Evolutionary conservation across 805 yeast genomes (phyloP), one percentile per base, ranked within the genome.

Genomic region (Aciculoconidium aculeatum): DNA sequence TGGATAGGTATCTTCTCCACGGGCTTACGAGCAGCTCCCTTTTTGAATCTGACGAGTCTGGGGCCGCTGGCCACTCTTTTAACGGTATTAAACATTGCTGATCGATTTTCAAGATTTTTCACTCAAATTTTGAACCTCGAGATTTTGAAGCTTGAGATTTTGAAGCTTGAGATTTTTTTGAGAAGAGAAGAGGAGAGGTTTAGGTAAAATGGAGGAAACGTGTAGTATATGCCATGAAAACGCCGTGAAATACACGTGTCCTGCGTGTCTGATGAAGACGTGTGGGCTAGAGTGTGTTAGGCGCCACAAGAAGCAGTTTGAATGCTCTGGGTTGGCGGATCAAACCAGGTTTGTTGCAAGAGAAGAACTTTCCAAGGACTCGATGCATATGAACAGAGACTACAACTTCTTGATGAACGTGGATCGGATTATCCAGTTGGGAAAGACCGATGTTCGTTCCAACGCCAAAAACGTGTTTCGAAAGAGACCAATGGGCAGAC

Each of bases 281-380:
- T 88, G 96, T 49, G 75, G 82, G 0, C 48, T 83, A 5, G 65
- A 45, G 6, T 88, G 96, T 58, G 83, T 81, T 15, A 75, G 72
- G 36, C 49, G 65, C 13, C 96, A 88, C 47, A 86, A 86, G 52
- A 44, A 40, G 4, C 70, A 70, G 29, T 57, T 70, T 6, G 63
- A 65, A 12, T 88, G 96, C 49, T 58, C 75, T 3, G 96, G 96
- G 0, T 40, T 45, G 11, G 67, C 75, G 18, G 85, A 81, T 45
- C 72, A 72, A 9, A 65, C 85, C 2, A 58, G 58, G 25, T 85
- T 75, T 46, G 57, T 82, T 1, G 44, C 75, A 1, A 64, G 70
- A 29, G 51, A 53, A 4, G 66, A 66, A 3, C 53, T 86, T 6
- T 35, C 49, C 7, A 39, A 46, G 20, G 56, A 58, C 15, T 54